These are phyloP conservation scores for Chalciporus sphaerocephalus DNA, from an alignment of 768 basidiomycete species.

Conservation along the genomic window DNA sequence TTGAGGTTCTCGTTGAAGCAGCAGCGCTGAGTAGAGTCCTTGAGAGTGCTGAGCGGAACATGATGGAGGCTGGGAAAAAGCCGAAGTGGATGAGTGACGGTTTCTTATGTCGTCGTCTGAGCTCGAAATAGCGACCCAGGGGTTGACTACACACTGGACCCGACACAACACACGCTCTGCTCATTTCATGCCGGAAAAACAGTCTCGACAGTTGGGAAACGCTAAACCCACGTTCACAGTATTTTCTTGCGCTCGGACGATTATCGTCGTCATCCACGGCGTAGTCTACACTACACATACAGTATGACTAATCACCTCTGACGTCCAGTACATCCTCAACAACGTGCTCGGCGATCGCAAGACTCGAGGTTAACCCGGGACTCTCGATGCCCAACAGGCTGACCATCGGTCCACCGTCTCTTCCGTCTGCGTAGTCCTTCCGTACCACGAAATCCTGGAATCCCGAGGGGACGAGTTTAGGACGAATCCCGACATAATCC, in stretches of 20 bases:
- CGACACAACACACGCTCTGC: neutral
- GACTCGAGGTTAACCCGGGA: slow-evolving; percentile 82
- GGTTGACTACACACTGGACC: neutral
- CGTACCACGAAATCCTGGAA: slow-evolving; percentile 85
- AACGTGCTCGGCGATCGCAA: slow-evolving; percentile 84
- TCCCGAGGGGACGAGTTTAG: slow-evolving; percentile 79
- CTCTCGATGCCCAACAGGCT: slow-evolving; percentile 88
- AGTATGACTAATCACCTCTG: neutral
- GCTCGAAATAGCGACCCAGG: slow-evolving; percentile 13
- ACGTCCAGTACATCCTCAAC: slow-evolving; percentile 49
- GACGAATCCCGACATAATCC: slow-evolving; percentile 83
- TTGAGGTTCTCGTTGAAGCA: slow-evolving; percentile 41
- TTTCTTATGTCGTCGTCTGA: slow-evolving; percentile 16
- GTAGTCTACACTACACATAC: neutral
- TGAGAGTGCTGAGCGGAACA: slow-evolving; percentile 64
- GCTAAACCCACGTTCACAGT: neutral
- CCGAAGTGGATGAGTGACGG: slow-evolving; percentile 4
- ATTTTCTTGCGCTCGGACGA: neutral
- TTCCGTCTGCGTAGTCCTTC: slow-evolving; percentile 51
- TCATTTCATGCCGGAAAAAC: neutral
- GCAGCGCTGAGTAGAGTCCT: slow-evolving; percentile 44
- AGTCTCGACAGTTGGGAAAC: neutral
- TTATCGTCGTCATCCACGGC: no score
- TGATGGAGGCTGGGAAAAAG: slow-evolving; percentile 39
- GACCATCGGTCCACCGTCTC: slow-evolving; percentile 49